Percentiles rank a stretch among this genome's conserved stretches.
Conservation (phyloP, 306 rosid genomes). For the Cicer arietinum region DNA sequence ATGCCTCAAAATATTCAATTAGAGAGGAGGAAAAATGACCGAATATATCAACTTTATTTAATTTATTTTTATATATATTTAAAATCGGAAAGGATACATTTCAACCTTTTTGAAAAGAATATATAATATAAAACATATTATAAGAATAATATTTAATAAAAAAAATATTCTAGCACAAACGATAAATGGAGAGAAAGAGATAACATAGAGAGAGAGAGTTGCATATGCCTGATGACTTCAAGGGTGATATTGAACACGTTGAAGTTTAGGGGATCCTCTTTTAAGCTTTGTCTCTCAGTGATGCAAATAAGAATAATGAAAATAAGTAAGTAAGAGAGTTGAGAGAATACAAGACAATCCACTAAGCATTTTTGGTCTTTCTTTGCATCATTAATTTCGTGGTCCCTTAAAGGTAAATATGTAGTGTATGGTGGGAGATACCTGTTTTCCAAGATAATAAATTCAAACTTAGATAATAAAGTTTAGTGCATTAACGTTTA, state of each 20-base stretch:
- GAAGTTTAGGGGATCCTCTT: slow-evolving; percentile 79
- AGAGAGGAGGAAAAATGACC: too few species aligned
- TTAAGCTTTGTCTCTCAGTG: slow-evolving; percentile 65
- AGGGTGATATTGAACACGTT: slow-evolving; percentile 59
- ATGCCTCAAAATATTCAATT: too few species aligned
- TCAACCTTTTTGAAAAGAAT: too few species aligned
- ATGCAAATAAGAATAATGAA: slow-evolving; percentile 69
- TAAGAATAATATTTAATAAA: too few species aligned
- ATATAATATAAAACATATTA: too few species aligned
- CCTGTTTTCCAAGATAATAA: slow-evolving; percentile 42
- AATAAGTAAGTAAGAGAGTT: slow-evolving; percentile 62
- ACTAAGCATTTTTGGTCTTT: slow-evolving; percentile 12
- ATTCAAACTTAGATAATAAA: background rate
- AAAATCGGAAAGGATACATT: too few species aligned
- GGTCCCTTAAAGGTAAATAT: slow-evolving; percentile 45
- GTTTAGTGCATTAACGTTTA: too few species aligned
- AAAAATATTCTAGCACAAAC: background rate
- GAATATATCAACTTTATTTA: too few species aligned
- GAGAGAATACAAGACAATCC: slow-evolving; percentile 58
- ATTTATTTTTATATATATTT: too few species aligned
- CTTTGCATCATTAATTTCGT: background rate
- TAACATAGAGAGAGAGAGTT: background rate
- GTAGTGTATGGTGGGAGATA: slow-evolving; percentile 72
- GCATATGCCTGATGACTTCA: slow-evolving; percentile 53
- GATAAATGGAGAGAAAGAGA: background rate